Evolutionary conservation across 129 eudicot species (phyloP).

Genomic region (Cynara cardunculus): DNA sequence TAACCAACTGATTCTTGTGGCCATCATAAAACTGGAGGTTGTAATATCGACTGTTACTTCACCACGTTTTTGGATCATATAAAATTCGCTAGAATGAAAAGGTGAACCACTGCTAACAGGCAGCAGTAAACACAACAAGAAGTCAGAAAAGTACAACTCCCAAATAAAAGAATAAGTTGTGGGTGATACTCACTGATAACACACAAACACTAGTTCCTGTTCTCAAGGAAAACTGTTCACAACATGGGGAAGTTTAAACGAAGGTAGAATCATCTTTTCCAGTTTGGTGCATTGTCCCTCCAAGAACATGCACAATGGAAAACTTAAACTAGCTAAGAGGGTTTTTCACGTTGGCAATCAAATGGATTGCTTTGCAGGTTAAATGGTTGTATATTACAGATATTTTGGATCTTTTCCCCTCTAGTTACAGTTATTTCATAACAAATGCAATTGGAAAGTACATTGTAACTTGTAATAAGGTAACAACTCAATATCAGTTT

Average conservation of each 20-base stretch:
- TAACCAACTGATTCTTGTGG: background rate
- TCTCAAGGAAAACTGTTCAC: no score
- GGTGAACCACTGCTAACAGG: background rate
- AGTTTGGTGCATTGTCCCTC: background rate
- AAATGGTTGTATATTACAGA: background rate
- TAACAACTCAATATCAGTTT: background rate
- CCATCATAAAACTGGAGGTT: background rate
- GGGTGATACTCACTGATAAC: background rate
- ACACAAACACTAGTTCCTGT: background rate
- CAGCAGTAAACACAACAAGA: background rate
- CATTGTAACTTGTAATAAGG: background rate
- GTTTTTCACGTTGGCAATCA: background rate
- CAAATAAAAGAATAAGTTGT: background rate
- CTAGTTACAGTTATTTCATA: background rate
- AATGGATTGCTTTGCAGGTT: background rate
- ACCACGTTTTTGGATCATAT: background rate
- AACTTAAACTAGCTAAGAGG: background rate
- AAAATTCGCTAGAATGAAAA: background rate
- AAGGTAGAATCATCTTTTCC: background rate
- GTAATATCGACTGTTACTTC: background rate
- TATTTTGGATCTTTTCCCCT: background rate
- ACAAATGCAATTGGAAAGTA: background rate
- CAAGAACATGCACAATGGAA: background rate
- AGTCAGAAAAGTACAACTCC: background rate
- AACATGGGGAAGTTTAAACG: background rate